Evolutionary conservation across 73 alveolate genomes (phyloP).

Genomic region (Tetrahymena elliotti): DNA sequence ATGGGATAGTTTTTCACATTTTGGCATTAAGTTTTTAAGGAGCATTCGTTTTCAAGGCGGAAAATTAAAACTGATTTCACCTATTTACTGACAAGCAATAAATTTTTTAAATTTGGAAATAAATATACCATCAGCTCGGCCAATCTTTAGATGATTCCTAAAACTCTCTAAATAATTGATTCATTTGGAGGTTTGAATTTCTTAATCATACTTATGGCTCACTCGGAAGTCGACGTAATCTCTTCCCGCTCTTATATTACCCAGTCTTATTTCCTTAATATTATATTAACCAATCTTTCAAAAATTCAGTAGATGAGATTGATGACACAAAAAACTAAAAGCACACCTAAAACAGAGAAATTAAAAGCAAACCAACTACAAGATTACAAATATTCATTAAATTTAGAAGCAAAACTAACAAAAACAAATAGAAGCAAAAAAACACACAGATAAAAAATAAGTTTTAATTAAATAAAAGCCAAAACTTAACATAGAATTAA

Average conservation of each 20-base stretch:
- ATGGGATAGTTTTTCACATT: neutral
- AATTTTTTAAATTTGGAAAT: neutral
- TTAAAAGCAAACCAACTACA: neutral
- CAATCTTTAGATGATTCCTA: neutral
- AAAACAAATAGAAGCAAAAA: neutral
- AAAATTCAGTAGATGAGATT: neutral
- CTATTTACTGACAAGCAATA: neutral
- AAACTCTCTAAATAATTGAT: neutral
- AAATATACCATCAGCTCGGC: neutral
- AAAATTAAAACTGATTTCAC: neutral
- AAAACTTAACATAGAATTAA: neutral
- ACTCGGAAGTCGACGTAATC: neutral
- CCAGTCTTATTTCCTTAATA: neutral
- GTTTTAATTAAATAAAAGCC: neutral
- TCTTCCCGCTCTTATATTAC: neutral
- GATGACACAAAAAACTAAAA: neutral
- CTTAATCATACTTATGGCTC: neutral
- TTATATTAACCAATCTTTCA: neutral
- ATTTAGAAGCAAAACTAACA: neutral
- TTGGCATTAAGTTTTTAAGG: neutral
- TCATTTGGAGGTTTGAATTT: neutral
- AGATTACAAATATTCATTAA: neutral
- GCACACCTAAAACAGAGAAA: neutral
- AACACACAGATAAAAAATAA: neutral
- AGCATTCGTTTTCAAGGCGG: neutral